Evolutionary conservation across 768 basidiomycete genomes (phyloP).

Genomic region (Pisolithus microcarpus): DNA sequence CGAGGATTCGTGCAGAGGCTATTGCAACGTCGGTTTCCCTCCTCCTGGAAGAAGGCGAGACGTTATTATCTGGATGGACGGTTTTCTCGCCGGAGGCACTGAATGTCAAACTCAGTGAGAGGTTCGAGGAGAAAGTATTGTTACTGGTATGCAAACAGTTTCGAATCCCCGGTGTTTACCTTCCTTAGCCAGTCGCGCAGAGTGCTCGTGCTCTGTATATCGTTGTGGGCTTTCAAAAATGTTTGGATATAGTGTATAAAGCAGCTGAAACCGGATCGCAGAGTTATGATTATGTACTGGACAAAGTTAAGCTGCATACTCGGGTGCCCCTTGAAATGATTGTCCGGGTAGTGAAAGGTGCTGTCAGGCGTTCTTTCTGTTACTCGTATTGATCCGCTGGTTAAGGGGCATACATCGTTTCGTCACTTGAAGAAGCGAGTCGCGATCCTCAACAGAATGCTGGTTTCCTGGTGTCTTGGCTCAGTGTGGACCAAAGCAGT

Average conservation of each 20-base stretch:
- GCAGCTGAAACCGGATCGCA: conserved; percentile 23
- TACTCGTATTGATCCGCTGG: background rate
- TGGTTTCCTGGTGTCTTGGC: conserved; percentile 82
- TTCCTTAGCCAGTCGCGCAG: conserved; percentile 13
- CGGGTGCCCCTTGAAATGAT: conserved; percentile 84
- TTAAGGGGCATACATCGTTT: conserved; percentile 90
- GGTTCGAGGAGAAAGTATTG: conserved; percentile 91
- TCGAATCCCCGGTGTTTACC: background rate
- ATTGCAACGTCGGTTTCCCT: conserved; percentile 82
- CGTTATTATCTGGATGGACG: conserved; percentile 83
- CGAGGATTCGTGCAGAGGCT: conserved; percentile 85
- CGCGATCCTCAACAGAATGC: conserved; percentile 84
- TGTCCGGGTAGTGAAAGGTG: conserved; percentile 71
- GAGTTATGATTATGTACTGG: conserved; percentile 91
- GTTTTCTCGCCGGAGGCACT: conserved; percentile 77
- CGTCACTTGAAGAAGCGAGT: conserved; percentile 86
- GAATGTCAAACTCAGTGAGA: conserved; percentile 63
- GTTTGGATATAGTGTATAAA: background rate
- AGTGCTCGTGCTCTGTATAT: conserved; percentile 59
- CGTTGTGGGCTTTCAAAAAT: conserved; percentile 46
- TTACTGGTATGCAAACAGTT: conserved; percentile 57
- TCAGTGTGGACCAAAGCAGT: conserved; percentile 52
- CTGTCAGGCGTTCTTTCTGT: background rate
- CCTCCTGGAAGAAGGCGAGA: conserved; percentile 70
- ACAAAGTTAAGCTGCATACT: conserved; percentile 86